Evolutionary conservation across 306 rosid species (phyloP).

Genomic region (Cicer arietinum): DNA sequence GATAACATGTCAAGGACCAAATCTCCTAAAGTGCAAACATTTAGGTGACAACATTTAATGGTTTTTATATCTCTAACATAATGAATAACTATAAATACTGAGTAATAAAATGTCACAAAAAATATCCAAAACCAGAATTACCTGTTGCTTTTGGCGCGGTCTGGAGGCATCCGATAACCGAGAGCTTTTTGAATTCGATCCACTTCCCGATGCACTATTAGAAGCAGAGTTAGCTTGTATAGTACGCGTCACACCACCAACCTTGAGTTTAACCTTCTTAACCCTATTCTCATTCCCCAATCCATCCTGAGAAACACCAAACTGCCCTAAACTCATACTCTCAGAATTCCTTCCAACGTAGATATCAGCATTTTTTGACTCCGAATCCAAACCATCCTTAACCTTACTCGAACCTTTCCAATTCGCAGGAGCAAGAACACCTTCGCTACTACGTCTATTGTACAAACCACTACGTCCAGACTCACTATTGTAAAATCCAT

Average conservation of each 20-base stretch:
- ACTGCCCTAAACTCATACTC: slow-evolving; percentile 57
- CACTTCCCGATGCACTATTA: slow-evolving; percentile 65
- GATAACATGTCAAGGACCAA: slow-evolving; percentile 3
- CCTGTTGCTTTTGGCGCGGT: slow-evolving; percentile 71
- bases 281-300: slow-evolving; percentile 70
- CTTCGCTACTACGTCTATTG: slow-evolving; percentile 77
- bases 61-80: slow-evolving; percentile 23
- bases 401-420: slow-evolving; percentile 73
- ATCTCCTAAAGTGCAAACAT: not conserved
- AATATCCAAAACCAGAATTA: slow-evolving; percentile 45
- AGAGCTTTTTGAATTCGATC: slow-evolving; percentile 55
- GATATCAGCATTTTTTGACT: slow-evolving; percentile 54
- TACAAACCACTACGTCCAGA: slow-evolving; percentile 53
- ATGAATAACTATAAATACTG: not conserved
- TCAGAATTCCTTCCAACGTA: slow-evolving; percentile 64
- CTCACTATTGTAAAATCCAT: slow-evolving; percentile 59
- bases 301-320: slow-evolving; percentile 61
- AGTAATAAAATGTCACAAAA: slow-evolving; percentile 1
- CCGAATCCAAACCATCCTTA: slow-evolving; percentile 55
- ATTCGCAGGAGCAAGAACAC: slow-evolving; percentile 90
- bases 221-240: slow-evolving; percentile 76
- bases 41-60: not conserved
- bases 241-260: slow-evolving; percentile 77
- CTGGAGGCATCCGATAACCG: slow-evolving; percentile 57
- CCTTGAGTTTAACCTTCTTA: slow-evolving; percentile 89